phyloP scores from a whole-genome alignment of 176 grass and related monocot species.

The Paspalum vaginatum region DNA sequence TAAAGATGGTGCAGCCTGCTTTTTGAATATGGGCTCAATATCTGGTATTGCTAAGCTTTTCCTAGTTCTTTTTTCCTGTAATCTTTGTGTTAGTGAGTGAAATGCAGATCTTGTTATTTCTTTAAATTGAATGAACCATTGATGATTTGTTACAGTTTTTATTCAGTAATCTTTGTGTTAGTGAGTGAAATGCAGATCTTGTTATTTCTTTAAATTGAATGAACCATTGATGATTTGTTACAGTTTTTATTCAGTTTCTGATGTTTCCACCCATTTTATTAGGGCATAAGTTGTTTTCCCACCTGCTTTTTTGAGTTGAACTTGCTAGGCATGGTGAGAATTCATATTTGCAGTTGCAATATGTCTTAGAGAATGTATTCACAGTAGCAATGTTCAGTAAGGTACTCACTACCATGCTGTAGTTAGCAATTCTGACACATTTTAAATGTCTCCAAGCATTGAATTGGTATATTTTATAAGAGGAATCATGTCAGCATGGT shows the following conservation, averaged over 20 bases:
- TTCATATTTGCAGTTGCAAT: constrained; percentile 23
- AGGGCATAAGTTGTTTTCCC: neutral
- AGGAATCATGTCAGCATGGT: neutral
- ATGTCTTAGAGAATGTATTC: constrained; percentile 2
- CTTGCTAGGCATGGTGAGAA: neutral
- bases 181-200: neutral
- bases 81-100: too few species aligned
- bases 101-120: too few species aligned
- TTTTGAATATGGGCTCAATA: constrained; percentile 89
- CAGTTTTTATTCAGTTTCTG: neutral
- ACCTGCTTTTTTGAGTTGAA: constrained; percentile 9
- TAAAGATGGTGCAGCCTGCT: constrained; percentile 89
- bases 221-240: neutral
- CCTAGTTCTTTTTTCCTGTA: neutral
- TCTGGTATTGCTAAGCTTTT: constrained; percentile 62
- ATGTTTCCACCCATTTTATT: constrained; percentile 1
- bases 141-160: neutral
- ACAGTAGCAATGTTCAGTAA: neutral
- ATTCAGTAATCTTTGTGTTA: constrained; percentile 2
- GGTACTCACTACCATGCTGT: neutral
- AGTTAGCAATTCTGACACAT: neutral
- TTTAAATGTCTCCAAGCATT: neutral
- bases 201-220: constrained; percentile 4
- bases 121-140: too few species aligned
- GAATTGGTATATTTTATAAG: neutral